A percentile compares a stretch with the other conserved stretches of the same genome.
Conservation (phyloP, 2,329 filamentous ascomycete genomes). For the Aquanectria penicillioides region DNA sequence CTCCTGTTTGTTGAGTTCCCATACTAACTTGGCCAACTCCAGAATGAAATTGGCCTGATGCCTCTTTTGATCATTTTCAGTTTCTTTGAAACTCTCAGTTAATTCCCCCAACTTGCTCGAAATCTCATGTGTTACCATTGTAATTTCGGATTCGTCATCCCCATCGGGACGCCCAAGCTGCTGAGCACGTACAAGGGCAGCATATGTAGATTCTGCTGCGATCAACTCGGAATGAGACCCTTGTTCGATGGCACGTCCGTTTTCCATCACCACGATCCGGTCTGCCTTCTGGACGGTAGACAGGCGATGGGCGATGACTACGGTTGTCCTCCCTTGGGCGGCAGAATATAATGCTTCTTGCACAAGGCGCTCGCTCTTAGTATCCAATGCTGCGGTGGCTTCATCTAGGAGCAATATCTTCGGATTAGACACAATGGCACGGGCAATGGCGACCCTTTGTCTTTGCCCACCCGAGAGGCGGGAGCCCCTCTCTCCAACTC, state of each 20-base stretch:
- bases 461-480: slow-evolving; percentile 93
- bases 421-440: slow-evolving; percentile 89
- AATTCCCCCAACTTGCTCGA: background rate
- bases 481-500: slow-evolving; percentile 87
- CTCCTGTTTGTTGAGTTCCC: slow-evolving; percentile 1
- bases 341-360: slow-evolving; percentile 84
- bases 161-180: background rate
- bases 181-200: slow-evolving; percentile 2
- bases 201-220: background rate
- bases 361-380: slow-evolving; percentile 80
- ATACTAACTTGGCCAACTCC: background rate
- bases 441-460: slow-evolving; percentile 91
- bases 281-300: slow-evolving; percentile 95
- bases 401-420: slow-evolving; percentile 87
- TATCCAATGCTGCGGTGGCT: slow-evolving; percentile 81
- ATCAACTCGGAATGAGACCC: slow-evolving; percentile 82
- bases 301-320: slow-evolving; percentile 90
- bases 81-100: background rate
- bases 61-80: background rate
- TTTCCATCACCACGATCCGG: slow-evolving; percentile 93
- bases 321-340: slow-evolving; percentile 86
- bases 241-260: slow-evolving; percentile 84
- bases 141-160: background rate
- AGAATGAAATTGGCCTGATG: background rate
- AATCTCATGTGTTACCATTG: background rate